Base-by-base conservation (phyloP, 1,139 yeast species). In the Yamadazyma friedrichii region DNA sequence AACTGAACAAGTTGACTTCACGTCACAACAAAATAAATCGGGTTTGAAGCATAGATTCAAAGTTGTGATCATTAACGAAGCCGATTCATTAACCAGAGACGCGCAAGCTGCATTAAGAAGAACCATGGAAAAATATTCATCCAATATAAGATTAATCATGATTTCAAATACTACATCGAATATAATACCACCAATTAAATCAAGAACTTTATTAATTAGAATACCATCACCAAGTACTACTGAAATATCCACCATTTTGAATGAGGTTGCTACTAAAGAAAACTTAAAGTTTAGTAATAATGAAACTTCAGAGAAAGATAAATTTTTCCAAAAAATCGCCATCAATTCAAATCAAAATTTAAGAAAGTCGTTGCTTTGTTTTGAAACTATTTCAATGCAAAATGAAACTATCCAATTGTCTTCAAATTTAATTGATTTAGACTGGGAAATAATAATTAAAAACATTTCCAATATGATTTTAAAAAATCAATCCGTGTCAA, bases 61-160 rank as follows among this genome's bases (percentile, higher is more conserved):
- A 61, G 87, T 91, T 33, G 98, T 93, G 15, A 79, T 93, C 11
- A 89, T 93, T 44, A 93, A 94, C 58, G 98, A 93, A 61, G 98
- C 98, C 0, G 97, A 93, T 52, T 76, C 88, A 1, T 74, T 93
- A 58, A 83, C 94, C 15, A 77, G 97, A 52, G 98, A 95, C 59
- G 98, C 98, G 0, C 98, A 93, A 61, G 97, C 97, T 11, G 98
- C 98, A 0, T 70, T 93, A 52, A 81, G 98, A 68, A 78, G 98
- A 62, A 93, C 99, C 1, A 94, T 93, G 98, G 99, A 93, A 59
- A 93, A 93, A 58, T 93, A 91, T 64, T 88, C 97, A 3, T 76
- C 85, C 16, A 91, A 88, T 57, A 80, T 93, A 52, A 77, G 99
- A 48, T 69, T 93, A 49, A 80, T 94, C 39, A 70, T 93, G 69